Evolutionary conservation across 208 protist species (phyloP), one percentile per base, ranked within the genome.

Genomic region (Trypanosoma congolense): DNA sequence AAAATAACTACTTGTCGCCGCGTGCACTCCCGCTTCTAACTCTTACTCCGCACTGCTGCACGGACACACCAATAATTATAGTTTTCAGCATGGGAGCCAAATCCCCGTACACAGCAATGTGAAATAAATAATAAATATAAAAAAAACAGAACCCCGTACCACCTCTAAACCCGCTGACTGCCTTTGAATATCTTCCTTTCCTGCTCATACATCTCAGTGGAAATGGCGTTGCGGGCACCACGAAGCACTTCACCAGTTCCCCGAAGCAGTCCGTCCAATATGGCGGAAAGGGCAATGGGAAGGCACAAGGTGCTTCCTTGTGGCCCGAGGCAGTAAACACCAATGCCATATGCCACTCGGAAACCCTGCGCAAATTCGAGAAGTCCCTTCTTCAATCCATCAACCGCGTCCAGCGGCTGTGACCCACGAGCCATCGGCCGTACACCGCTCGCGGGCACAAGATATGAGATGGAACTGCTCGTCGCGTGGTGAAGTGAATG

Each of bases 171-270:
- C 3, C 38, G 44, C 14, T 46, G 52, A 19, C 48, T 56, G 2
- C 61, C 61, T 40, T 68, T 68, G 47, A 68, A 68, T 12, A 68
- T 4, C 36, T 56, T 68, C 18, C 35, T 60, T 30, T 68, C 61
- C 26, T 43, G 18, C 12, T 42, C 25, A 22, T 56, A 61, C 21
- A 68, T n/a, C 12, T 68, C 61, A 0, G 61, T 52, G 8, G 43
- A 31, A 25, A 68, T 14, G 24, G 36, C 25, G 25, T 68, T 68
- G 9, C 61, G 61, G 25, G 52, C 36, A 4, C 61, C 61, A 19
- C 54, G 49, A 24, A 61, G 28, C 38, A 68, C 54, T 35, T 68
- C 53, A 26, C 51, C 16, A 28, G 47, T 36, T 16, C 53, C 61
- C 14, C 61, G 52, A 38, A 68, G 10, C 42, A 68, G 42, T 4